Evolutionary conservation across 345 rosid species (phyloP).

Genomic region (Pistacia vera): DNA sequence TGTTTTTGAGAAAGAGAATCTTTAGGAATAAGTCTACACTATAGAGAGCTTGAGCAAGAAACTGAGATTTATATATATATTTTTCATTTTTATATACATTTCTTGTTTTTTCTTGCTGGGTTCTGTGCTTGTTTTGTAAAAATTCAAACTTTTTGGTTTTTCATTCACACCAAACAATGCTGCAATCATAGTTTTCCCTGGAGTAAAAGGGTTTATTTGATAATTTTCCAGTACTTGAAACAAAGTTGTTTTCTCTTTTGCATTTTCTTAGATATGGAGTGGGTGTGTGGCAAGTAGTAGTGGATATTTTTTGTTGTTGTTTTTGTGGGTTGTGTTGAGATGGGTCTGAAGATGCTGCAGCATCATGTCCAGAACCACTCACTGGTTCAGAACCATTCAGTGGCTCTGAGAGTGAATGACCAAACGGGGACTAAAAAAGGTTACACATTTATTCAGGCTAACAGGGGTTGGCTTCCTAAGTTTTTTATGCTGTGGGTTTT

Average conservation of each 20-base stretch:
- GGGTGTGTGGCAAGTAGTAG: conserved; percentile 37
- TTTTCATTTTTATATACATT: conserved; percentile 1
- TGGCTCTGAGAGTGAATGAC: conserved; percentile 63
- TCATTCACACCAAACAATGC: conserved; percentile 56
- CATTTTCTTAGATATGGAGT: conserved; percentile 49
- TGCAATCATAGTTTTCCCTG: conserved; percentile 30
- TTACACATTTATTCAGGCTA: conserved; percentile 64
- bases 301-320: conserved; percentile 9
- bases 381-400: conserved; percentile 55
- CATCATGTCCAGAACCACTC: conserved; percentile 37
- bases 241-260: conserved; percentile 4
- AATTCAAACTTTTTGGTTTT: conserved; percentile 11
- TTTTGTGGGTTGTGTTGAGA: conserved; percentile 36
- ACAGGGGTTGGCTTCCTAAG: conserved; percentile 73
- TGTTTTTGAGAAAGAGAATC: conserved; percentile 17
- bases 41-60: background rate
- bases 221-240: conserved; percentile 20
- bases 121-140: background rate
- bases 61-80: conserved; percentile 14
- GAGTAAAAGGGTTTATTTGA: conserved; percentile 25
- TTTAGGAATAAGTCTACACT: background rate
- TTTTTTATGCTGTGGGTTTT: conserved; percentile 58
- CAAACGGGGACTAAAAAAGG: conserved; percentile 63
- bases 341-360: conserved; percentile 59
- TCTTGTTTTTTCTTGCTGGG: conserved; percentile 3